Evolutionary conservation across 2,329 filamentous ascomycete genomes (phyloP), one percentile per base, ranked within the genome.

Genomic region (Aspergillus ustus): DNA sequence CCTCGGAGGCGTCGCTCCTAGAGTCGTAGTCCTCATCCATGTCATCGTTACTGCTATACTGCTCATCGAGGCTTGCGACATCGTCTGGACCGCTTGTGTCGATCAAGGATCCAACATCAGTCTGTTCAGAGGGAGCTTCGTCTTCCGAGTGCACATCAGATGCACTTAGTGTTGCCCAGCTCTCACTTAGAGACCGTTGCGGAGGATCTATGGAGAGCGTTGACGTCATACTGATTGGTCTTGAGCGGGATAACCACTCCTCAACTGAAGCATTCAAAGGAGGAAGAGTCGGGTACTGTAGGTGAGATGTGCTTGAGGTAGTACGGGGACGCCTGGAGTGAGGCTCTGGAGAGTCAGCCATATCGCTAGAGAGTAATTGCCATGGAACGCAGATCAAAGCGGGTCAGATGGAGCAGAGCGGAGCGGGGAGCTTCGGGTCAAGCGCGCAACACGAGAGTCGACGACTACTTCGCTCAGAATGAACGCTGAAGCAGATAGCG

Each of bases 81-180:
- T 82, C 80, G 63, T 81, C 78, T 15, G 77, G 72, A 29, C 72
- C 74, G 58, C 76, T 71, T 49, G 77, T 76, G 62, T 77, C 78
- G 53, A 82, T 75, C 50, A 82, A 66, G 22, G 80, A 82, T 17
- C 72, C 77, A 25, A 71, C 64, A 66, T 81, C 79, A 11, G 80
- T 80, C 53, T 77, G 73, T 44, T 81, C 79, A 2, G 80, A 81
- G 37, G 72, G 77, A 59, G 74, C 70, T 53, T 78, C 80, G 66
- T 82, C 79, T 60, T 81, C 79, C 2, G 78, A 80, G 54, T 78
- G 76, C 22, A 74, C 69, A 61, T 81, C 79, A 19, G 77, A 76
- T n/a, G 72, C 73, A 57, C 77, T 78, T 60, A 82, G 69, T 2
- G 77, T 79, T 20, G 80, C 77, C 80, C 80, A 82, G 66, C 80